Percentiles rank a stretch among this genome's conserved stretches.
phyloP scores from a whole-genome alignment of 768 basidiomycete species.

The Lyophyllum semitale region DNA sequence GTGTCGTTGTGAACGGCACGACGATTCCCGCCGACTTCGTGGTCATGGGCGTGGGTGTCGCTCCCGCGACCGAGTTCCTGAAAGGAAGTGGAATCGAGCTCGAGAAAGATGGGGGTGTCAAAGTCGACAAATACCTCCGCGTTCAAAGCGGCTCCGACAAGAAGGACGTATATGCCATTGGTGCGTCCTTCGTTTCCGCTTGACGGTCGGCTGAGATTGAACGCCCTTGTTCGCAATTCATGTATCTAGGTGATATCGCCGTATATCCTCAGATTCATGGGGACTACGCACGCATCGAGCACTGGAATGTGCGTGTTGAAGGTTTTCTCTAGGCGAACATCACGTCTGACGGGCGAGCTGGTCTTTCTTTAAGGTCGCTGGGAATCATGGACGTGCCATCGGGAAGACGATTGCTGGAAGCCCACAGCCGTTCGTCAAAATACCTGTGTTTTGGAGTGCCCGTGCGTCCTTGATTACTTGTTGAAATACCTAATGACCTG shows the following conservation, averaged over 20 bases:
- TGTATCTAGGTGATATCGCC: conserved; percentile 70
- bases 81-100: conserved; percentile 69
- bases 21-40: conserved; percentile 75
- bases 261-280: conserved; percentile 68
- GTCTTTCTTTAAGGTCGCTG: conserved; percentile 58
- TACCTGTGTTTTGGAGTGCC: conserved; percentile 90
- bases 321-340: neutral
- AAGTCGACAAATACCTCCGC: conserved; percentile 73
- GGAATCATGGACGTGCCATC: conserved; percentile 84
- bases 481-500: too few relatives aligned
- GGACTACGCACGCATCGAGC: conserved; percentile 68
- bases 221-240: neutral
- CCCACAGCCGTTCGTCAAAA: conserved; percentile 70
- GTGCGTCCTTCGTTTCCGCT: conserved; percentile 28
- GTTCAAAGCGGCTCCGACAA: conserved; percentile 48
- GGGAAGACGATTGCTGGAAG: conserved; percentile 73
- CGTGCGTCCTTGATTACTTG: conserved; percentile 48
- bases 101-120: conserved; percentile 76
- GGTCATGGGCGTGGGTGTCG: conserved; percentile 86
- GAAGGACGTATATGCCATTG: conserved; percentile 70
- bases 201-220: neutral
- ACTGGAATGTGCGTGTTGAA: conserved; percentile 74
- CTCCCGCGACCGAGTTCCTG: conserved; percentile 79
- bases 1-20: conserved; percentile 65
- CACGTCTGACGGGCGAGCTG: neutral